Conservation (phyloP, 768 basidiomycete genomes). For the Tephrocybe sp. region DNA sequence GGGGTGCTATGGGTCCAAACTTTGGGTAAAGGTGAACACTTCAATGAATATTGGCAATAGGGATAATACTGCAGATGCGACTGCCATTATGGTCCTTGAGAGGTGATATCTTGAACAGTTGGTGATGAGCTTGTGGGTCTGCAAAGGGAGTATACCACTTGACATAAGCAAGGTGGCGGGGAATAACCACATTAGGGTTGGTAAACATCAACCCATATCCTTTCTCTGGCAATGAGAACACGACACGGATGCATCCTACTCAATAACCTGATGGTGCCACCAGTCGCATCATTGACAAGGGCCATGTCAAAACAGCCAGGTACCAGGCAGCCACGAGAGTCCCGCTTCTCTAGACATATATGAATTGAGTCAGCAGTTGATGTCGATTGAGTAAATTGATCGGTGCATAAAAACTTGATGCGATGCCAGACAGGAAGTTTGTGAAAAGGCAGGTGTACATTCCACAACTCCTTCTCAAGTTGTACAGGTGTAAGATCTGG, state of each 20-base stretch:
- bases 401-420: conserved; percentile 25
- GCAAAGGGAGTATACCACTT: conserved; percentile 27
- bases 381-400: conserved; percentile 9
- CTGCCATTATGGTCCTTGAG: conserved; percentile 11
- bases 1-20: too few species aligned
- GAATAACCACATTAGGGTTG: conserved; percentile 2
- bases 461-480: conserved; percentile 7
- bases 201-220: conserved; percentile 8
- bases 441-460: conserved; percentile 20
- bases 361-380: conserved; percentile 30
- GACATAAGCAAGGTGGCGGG: conserved; percentile 25
- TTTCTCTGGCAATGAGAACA: conserved; percentile 22
- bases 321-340: conserved; percentile 13
- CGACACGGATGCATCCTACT: conserved; percentile 22
- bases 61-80: conserved; percentile 23
- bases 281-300: conserved; percentile 2
- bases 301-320: conserved; percentile 34
- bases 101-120: too few species aligned
- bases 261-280: conserved; percentile 21
- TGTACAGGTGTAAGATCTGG: conserved; percentile 15
- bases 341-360: conserved; percentile 14
- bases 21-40: conserved; percentile 32
- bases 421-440: conserved; percentile 30
- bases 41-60: conserved; percentile 22
- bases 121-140: too few species aligned